These are phyloP conservation scores for Chalaropsis ovoidea DNA, from an alignment of 2,329 filamentous ascomycete species.

Conservation along the genomic window DNA sequence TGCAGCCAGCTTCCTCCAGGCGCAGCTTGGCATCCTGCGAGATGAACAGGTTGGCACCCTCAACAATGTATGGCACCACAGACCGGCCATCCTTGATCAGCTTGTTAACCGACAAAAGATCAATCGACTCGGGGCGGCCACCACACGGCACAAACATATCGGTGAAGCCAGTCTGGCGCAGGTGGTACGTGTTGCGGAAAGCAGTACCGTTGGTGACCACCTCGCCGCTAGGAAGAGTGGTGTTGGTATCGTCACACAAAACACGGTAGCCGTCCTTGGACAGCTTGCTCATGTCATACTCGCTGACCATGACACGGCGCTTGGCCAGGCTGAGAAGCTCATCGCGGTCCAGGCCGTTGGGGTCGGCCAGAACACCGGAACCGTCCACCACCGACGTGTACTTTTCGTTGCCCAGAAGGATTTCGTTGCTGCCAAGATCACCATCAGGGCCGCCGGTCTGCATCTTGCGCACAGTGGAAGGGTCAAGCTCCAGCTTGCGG, in stretches of 20 bases:
- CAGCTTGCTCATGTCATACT: constrained; percentile 77
- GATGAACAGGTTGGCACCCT: constrained; percentile 97
- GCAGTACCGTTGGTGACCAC: constrained; percentile 79
- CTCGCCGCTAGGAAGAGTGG: constrained; percentile 81
- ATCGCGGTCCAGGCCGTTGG: constrained; percentile 72
- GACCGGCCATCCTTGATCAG: constrained; percentile 85
- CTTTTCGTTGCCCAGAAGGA: constrained; percentile 88
- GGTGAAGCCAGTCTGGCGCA: constrained; percentile 64
- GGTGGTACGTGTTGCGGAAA: constrained; percentile 96
- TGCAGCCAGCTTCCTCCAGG: constrained; percentile 86
- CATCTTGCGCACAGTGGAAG: constrained; percentile 76
- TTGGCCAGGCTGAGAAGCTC: constrained; percentile 80
- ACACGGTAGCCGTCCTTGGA: constrained; percentile 84
- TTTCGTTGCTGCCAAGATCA: constrained; percentile 95
- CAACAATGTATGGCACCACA: constrained; percentile 86
- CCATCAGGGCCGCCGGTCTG: constrained; percentile 96
- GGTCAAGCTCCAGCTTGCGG: constrained; percentile 85
- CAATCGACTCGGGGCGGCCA: constrained; percentile 91
- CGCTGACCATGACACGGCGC: constrained; percentile 75
- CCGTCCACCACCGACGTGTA: constrained; percentile 95
- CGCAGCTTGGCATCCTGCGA: constrained; percentile 95
- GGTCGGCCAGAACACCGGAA: constrained; percentile 86
- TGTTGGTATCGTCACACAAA: constrained; percentile 78
- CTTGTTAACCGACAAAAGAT: constrained; percentile 74
- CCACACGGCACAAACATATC: constrained; percentile 94